Conservation (phyloP, 169 alveolate species). For the Neospora caninum region DNA sequence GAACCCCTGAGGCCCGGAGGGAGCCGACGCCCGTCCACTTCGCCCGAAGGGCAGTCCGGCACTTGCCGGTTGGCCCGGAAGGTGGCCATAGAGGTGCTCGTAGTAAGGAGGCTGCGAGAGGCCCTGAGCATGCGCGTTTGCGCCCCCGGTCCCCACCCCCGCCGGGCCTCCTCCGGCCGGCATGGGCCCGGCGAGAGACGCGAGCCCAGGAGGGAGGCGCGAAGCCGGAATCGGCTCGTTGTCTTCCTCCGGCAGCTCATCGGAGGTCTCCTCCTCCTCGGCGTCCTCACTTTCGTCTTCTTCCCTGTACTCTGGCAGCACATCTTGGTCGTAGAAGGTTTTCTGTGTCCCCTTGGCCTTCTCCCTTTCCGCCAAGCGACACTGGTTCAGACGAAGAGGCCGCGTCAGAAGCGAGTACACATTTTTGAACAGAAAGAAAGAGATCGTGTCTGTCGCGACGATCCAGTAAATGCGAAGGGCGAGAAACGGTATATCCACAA, state of each 20-base stretch:
- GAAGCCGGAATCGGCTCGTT: neutral
- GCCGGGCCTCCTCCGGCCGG: neutral
- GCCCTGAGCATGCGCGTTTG: neutral
- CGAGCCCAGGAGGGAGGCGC: neutral
- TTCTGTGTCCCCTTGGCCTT: constrained; percentile 72
- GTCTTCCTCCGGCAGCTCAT: neutral
- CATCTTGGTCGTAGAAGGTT: constrained; percentile 23
- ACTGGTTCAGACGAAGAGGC: constrained; percentile 75
- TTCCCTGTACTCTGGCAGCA: constrained; percentile 17
- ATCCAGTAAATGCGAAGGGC: constrained; percentile 64
- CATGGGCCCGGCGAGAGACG: neutral
- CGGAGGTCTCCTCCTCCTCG: neutral
- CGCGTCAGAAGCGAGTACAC: constrained; percentile 67
- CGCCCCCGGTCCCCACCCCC: no score
- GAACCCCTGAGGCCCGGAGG: neutral
- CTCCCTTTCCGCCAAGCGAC: constrained; percentile 76
- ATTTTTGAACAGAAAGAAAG: constrained; percentile 69
- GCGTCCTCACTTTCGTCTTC: constrained; percentile 31
- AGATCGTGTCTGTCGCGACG: constrained; percentile 38
- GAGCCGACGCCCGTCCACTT: neutral
- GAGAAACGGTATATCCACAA: constrained; percentile 73
- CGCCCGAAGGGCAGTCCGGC: neutral
- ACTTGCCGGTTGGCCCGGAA: neutral
- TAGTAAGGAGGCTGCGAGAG: neutral
- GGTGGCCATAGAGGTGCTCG: neutral